These are phyloP conservation scores for Kalmanozyma brasiliensis DNA, from an alignment of 1,284 basidiomycete species.

Conservation along the genomic window DNA sequence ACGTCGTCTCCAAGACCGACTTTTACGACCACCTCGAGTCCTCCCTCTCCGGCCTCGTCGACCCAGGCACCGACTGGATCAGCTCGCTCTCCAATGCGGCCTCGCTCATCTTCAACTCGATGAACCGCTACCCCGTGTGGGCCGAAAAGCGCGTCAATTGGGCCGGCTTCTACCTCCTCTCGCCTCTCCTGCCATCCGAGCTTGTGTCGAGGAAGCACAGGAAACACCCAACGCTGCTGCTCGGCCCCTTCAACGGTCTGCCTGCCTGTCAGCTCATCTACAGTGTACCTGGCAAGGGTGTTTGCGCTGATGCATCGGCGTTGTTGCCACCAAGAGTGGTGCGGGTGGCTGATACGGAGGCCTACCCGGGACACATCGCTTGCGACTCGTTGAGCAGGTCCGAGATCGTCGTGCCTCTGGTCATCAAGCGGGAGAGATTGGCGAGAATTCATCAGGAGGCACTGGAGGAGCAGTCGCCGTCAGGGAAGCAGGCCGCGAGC, in stretches of 20 bases:
- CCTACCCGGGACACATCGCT: conserved; percentile 68
- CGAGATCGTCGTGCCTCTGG: conserved; percentile 69
- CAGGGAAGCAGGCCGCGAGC: background rate
- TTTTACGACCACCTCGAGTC: conserved; percentile 68
- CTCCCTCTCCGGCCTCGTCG: conserved; percentile 61
- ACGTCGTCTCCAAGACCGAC: conserved; percentile 55
- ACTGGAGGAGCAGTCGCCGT: conserved; percentile 23
- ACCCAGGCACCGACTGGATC: conserved; percentile 61
- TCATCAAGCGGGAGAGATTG: conserved; percentile 50
- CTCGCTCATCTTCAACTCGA: conserved; percentile 58
- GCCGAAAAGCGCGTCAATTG: conserved; percentile 62
- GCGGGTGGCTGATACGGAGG: conserved; percentile 66
- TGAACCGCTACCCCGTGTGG: conserved; percentile 61
- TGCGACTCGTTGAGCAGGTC: conserved; percentile 68
- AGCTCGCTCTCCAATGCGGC: conserved; percentile 63
- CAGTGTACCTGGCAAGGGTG: conserved; percentile 64
- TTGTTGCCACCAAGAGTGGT: conserved; percentile 62
- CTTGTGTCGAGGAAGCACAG: conserved; percentile 7
- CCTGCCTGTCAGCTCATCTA: conserved; percentile 68
- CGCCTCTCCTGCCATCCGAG: conserved; percentile 62
- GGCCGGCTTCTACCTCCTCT: conserved; percentile 69
- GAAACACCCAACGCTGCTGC: conserved; percentile 56
- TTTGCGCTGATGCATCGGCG: conserved; percentile 67
- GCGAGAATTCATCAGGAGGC: conserved; percentile 25
- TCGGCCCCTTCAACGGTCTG: conserved; percentile 69